phyloP scores from a whole-genome alignment of 768 basidiomycete species.

The Xerocomellus intermedius region DNA sequence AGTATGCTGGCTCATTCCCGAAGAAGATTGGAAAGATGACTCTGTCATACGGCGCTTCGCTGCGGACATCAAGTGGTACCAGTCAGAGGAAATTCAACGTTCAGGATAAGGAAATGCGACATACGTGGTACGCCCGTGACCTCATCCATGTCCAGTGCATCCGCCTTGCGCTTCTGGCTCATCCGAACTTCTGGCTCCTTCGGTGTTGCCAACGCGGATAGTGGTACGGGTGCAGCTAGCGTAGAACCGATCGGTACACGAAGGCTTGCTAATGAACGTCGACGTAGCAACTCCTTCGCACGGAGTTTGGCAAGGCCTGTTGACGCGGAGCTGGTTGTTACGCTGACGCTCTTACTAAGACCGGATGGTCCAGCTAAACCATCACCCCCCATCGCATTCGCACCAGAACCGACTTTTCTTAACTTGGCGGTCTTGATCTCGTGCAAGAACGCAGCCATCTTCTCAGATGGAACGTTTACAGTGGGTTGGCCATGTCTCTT shows the following conservation, averaged over 20 bases:
- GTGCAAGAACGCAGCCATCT: slow-evolving; percentile 78
- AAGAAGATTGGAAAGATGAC: slow-evolving; percentile 27
- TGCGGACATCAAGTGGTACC: slow-evolving; percentile 16
- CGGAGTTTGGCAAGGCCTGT: slow-evolving; percentile 9
- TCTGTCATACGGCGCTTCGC: slow-evolving; percentile 41
- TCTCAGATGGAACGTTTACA: slow-evolving; percentile 72
- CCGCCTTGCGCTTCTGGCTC: slow-evolving; percentile 34
- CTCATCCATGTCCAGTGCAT: slow-evolving; percentile 24
- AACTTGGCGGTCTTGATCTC: slow-evolving; percentile 78
- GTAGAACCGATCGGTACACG: slow-evolving; percentile 25
- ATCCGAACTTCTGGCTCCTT: slow-evolving; percentile 10
- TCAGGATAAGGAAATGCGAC: slow-evolving; percentile 14
- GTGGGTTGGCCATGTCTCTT: slow-evolving; percentile 60
- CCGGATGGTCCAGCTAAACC: slow-evolving; percentile 28
- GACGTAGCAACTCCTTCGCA: slow-evolving; percentile 22
- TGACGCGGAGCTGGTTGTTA: not conserved
- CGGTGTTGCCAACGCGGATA: not conserved
- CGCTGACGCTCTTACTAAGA: slow-evolving; percentile 31
- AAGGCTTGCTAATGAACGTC: slow-evolving; percentile 28
- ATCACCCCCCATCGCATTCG: slow-evolving; percentile 16
- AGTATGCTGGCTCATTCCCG: slow-evolving; percentile 11
- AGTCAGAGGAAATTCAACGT: not conserved
- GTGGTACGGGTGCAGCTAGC: slow-evolving; percentile 21
- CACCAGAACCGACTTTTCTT: slow-evolving; percentile 48
- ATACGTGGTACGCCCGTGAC: slow-evolving; percentile 34